Conservation (phyloP, 2,329 filamentous ascomycete species). For the Apiospora kogelbergensis region DNA sequence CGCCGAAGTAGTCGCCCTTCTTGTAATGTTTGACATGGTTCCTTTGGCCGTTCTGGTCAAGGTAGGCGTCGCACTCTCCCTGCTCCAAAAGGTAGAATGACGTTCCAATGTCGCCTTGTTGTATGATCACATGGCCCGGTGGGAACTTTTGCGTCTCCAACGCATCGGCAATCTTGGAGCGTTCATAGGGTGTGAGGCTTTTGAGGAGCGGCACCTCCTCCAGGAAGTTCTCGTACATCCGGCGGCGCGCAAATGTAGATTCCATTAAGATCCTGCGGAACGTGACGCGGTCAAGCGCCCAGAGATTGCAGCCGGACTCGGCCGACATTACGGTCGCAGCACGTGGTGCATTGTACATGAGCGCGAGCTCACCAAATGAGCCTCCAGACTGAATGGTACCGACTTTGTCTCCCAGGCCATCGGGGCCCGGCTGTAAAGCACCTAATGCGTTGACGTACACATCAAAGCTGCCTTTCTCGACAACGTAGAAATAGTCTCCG, state of each 20-base stretch:
- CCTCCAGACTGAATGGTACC: constrained; percentile 81
- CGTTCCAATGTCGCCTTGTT: constrained; percentile 86
- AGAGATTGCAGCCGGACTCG: constrained; percentile 76
- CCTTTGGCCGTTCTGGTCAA: constrained; percentile 60
- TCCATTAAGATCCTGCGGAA: constrained; percentile 99
- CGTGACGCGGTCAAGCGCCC: constrained; percentile 92
- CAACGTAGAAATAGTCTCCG: constrained; percentile 96
- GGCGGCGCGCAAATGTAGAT: constrained; percentile 89
- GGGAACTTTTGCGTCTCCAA: constrained; percentile 88
- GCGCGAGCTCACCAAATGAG: constrained; percentile 91
- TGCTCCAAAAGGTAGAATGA: constrained; percentile 89
- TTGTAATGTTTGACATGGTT: constrained; percentile 76
- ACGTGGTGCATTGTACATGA: constrained; percentile 98
- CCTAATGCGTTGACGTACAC: constrained; percentile 84
- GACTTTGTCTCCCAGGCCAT: constrained; percentile 83
- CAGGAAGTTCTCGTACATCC: constrained; percentile 96
- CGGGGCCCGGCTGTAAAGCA: constrained; percentile 72
- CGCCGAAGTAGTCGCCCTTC: constrained; percentile 96
- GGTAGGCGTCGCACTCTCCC: constrained; percentile 80
- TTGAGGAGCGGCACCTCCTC: constrained; percentile 88
- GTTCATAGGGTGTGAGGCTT: constrained; percentile 85
- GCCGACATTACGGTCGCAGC: constrained; percentile 90
- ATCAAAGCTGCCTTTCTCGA: constrained; percentile 87
- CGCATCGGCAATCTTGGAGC: constrained; percentile 95
- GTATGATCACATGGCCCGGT: constrained; percentile 79